Evolutionary conservation across 2,329 filamentous ascomycete species (phyloP), one percentile per base, ranked within the genome.

Genomic region (Zymoseptoria crescenta): DNA sequence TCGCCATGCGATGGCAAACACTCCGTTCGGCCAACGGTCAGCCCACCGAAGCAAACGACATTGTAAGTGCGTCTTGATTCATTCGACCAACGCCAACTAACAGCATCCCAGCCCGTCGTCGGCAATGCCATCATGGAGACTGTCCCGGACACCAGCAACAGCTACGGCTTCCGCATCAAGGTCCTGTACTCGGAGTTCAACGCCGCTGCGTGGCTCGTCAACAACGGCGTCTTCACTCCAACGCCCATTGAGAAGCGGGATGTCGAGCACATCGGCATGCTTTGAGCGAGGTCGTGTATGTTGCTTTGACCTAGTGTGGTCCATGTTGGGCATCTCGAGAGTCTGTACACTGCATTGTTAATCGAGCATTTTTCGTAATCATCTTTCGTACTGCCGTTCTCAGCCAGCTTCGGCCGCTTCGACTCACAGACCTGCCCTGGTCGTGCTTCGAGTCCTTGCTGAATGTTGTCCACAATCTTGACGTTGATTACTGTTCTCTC

Each of bases 171-270:
- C 60, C 66, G 67, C 41, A 66, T 70, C 62, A 65, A 65, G 56
- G 60, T 62, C 4, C 61, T 70, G 20, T 68, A 67, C 59, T 69
- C 65, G 16, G 68, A 70, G 48, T 68, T 70, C 62, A 70, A 70
- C 62, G 64, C 66, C 21, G 68, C 66, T 29, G 68, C 68, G 19
- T 70, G 68, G 68, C 64, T 70, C 54, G 63, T 68, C 55, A 67
- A 68, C 60, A 64, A 64, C 51, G 67, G 67, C 41, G 65, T 68
- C 60, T 67, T 68, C 59, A 66, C 58, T 9, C 64, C 65, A 27
- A 62, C 62, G 1, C 56, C 62, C 5, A 60, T 62, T 49, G 62
- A 62, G n/a, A 60, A 63, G 50, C 50, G 50, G 10, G 50, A 52
- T n/a, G 21, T 28, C 10, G 20, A 24, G 2, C 50, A 52, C 28